These are phyloP conservation scores for Blechomonas ayalai DNA, from an alignment of 208 protist species.

Conservation along the genomic window DNA sequence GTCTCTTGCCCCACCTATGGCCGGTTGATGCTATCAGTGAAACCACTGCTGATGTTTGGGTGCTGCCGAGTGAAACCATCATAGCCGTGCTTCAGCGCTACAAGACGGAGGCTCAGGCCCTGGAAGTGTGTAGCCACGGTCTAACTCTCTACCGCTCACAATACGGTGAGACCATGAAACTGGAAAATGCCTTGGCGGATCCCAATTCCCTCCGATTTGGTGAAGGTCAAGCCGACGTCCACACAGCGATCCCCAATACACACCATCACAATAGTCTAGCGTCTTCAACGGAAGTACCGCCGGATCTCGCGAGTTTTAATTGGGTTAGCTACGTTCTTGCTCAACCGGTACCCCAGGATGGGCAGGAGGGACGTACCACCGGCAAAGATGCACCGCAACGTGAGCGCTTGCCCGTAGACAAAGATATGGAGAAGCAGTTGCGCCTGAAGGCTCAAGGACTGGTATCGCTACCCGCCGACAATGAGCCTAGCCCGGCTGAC, in stretches of 20 bases:
- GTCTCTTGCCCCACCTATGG: conserved; percentile 68
- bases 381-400: not conserved
- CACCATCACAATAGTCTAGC: not conserved
- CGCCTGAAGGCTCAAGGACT: conserved; percentile 42
- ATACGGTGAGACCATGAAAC: conserved; percentile 33
- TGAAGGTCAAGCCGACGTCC: not conserved
- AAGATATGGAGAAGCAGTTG: conserved; percentile 65
- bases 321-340: conserved; percentile 22
- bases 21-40: conserved; percentile 41
- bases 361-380: not conserved
- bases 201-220: not conserved
- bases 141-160: conserved; percentile 65
- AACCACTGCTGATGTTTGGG: conserved; percentile 73
- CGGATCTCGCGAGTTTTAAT: conserved; percentile 18
- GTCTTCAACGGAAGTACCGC: not conserved
- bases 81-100: conserved; percentile 30
- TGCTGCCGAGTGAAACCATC: conserved; percentile 35
- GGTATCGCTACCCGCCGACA: conserved; percentile 39
- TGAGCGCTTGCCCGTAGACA: conserved; percentile 51
- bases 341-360: conserved; percentile 12
- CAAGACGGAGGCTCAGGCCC: conserved; percentile 48
- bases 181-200: not conserved
- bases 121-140: conserved; percentile 72
- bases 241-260: too few relatives aligned
- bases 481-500: conserved; percentile 50